Conservation (phyloP, 2,329 filamentous ascomycete genomes). For the Colletotrichum echinochloae region DNA sequence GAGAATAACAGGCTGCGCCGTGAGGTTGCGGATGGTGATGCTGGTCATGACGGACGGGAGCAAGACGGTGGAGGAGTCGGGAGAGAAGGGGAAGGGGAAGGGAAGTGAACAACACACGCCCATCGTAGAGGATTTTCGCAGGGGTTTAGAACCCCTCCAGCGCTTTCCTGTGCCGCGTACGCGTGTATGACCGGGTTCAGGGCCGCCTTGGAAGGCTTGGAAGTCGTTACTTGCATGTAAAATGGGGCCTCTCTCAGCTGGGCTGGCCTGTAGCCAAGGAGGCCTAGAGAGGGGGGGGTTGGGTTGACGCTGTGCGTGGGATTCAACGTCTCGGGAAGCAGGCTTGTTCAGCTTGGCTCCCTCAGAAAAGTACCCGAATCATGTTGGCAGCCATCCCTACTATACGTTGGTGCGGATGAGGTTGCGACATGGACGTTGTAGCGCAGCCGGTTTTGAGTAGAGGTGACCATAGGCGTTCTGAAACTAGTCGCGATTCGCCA, state of each 20-base stretch:
- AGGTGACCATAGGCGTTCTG: slow-evolving; percentile 30
- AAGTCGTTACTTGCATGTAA: slow-evolving; percentile 37
- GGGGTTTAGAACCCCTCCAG: slow-evolving; percentile 28
- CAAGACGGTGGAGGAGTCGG: slow-evolving; percentile 8
- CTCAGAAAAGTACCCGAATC: slow-evolving; percentile 9
- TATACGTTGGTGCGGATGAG: slow-evolving; percentile 17
- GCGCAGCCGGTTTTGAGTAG: slow-evolving; percentile 20
- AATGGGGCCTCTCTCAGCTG: slow-evolving; percentile 31
- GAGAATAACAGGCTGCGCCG: slow-evolving; percentile 77
- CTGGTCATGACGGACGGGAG: slow-evolving; percentile 55
- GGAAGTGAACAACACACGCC: slow-evolving; percentile 34
- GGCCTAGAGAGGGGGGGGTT: slow-evolving; percentile 8
- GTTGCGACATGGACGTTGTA: slow-evolving; percentile 19
- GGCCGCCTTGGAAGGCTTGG: slow-evolving; percentile 29
- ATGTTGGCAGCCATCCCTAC: slow-evolving; percentile 9
- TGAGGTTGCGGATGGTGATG: slow-evolving; percentile 86
- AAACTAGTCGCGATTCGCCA: slow-evolving; percentile 34
- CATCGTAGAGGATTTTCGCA: slow-evolving; percentile 37
- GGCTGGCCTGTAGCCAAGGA: slow-evolving; percentile 23
- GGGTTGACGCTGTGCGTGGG: slow-evolving; percentile 14
- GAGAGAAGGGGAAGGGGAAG: slow-evolving; percentile 27
- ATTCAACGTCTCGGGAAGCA: slow-evolving; percentile 21
- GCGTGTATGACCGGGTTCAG: slow-evolving; percentile 31
- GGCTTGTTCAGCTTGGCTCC: slow-evolving; percentile 33
- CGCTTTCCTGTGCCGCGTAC: slow-evolving; percentile 29